Base-by-base conservation (phyloP, 805 yeast genomes). In the Ogataea glucozyma region DNA sequence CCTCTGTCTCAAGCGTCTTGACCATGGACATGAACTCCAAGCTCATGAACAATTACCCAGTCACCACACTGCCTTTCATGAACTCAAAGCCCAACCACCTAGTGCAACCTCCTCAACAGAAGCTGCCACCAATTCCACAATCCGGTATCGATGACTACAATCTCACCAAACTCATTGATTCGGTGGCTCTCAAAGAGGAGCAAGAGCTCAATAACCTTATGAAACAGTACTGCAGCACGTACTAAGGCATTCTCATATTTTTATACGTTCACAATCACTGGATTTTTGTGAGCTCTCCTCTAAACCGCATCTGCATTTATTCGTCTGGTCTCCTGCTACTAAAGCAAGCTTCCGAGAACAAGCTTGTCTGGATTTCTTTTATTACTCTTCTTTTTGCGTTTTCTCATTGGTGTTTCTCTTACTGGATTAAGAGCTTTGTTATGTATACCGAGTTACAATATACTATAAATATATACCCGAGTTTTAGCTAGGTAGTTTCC, bases 151-250 rank as follows among this genome's bases (percentile, higher is more conserved):
- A 47, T 36, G 57, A 60, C 40, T 51, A 46, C 30, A 48, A 62
- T 14, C 44, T 61, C 26, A 51, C 48, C 33, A 51, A 55, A 23
- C 52, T 59, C 41, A 54, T 64, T 33, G 64, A 64, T 41, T 51
- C 61, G 6, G 65, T 56, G 27, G 67, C 67, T n/a, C 46, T 51
- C 31, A 57, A 52, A 20, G 69, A 64, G 48, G 66, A 64, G 39
- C 60, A 56, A 45, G 64, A 64, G 46, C 53, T 64, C 32, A 60
- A 54, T 41, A 55, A 54, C 22, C 46, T 64, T 27, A 60, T 64
- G 52, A 64, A 61, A 54, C 62, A 61, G 44, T 64, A 64, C 53
- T 62, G 67, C 40, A 51, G 39, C 11, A 19, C 32, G 12, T 12
- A n/a, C 12, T 36, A 26, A 26, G 8, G 27, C 27, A 13, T 22